A percentile compares a stretch with the other conserved stretches of the same genome.
phyloP scores from a whole-genome alignment of 257 asterid species.

The Capsicum rhomboideum region DNA sequence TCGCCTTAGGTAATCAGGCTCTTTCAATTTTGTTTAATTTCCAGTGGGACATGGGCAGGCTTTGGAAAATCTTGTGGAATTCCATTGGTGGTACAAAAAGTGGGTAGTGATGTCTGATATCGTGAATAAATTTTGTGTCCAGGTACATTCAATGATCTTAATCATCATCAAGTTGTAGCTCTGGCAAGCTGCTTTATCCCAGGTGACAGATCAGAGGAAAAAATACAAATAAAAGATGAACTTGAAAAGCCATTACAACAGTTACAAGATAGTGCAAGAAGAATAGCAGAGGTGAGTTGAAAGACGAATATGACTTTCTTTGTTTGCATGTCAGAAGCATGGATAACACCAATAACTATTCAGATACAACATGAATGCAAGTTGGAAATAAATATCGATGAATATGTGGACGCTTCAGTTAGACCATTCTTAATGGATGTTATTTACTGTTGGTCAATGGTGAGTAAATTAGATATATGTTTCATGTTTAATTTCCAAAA shows the following conservation, averaged over 20 bases:
- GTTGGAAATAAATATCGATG: slow-evolving; percentile 83
- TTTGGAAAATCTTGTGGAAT: neutral
- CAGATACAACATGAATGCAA: slow-evolving; percentile 99
- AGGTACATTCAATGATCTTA: slow-evolving; percentile 97
- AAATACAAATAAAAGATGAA: slow-evolving; percentile 79
- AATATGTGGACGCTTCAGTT: slow-evolving; percentile 87
- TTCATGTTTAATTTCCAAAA: neutral
- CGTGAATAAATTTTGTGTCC: neutral
- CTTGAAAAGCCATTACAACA: slow-evolving; percentile 86
- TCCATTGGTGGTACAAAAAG: slow-evolving; percentile 1
- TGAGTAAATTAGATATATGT: slow-evolving; percentile 16
- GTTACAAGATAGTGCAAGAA: slow-evolving; percentile 90
- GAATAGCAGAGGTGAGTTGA: slow-evolving; percentile 79
- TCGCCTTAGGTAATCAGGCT: neutral
- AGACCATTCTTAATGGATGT: slow-evolving; percentile 94
- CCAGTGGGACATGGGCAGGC: neutral
- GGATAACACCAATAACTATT: neutral
- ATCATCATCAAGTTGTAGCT: slow-evolving; percentile 90
- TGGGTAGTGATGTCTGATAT: neutral
- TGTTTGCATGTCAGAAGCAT: neutral
- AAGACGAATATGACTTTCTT: neutral
- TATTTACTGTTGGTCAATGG: slow-evolving; percentile 97
- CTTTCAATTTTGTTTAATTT: neutral
- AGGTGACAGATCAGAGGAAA: slow-evolving; percentile 73
- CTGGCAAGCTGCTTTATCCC: slow-evolving; percentile 93